These are phyloP conservation scores for Styphnolobium japonicum DNA, from an alignment of 306 rosid genomes.

Conservation along the genomic window DNA sequence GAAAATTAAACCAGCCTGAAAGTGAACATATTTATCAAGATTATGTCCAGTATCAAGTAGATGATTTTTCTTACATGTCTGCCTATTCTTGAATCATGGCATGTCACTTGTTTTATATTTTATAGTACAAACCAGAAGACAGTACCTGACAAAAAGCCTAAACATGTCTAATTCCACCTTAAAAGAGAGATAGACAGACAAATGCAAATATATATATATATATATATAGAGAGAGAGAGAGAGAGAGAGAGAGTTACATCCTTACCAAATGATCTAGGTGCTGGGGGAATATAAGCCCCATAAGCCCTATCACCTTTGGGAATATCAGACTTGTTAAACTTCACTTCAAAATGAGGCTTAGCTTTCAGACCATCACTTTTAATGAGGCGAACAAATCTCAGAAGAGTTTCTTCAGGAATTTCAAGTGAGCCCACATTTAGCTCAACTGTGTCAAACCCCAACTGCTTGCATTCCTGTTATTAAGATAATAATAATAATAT, in stretches of 20 bases:
- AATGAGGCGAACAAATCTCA: slow-evolving; percentile 72
- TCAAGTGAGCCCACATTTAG: slow-evolving; percentile 68
- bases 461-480: slow-evolving; percentile 78
- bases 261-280: slow-evolving; percentile 77
- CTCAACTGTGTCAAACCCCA: slow-evolving; percentile 86
- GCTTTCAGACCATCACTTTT: slow-evolving; percentile 78
- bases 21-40: not conserved
- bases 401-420: slow-evolving; percentile 80
- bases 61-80: not conserved
- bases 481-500: not conserved
- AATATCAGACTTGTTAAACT: slow-evolving; percentile 73
- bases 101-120: not conserved
- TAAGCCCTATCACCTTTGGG: slow-evolving; percentile 70
- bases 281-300: slow-evolving; percentile 73
- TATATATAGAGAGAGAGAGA: not conserved
- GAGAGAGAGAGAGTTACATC: not conserved
- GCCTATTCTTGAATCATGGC: not conserved
- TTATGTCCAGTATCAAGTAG: not conserved
- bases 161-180: not conserved
- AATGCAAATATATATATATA: not conserved
- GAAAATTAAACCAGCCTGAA: not conserved
- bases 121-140: not conserved
- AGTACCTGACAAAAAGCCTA: not conserved
- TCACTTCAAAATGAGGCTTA: slow-evolving; percentile 78
- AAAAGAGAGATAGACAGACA: not conserved